Percentiles rank a stretch among this genome's conserved stretches.
These are phyloP conservation scores for Rosa chinensis DNA, from an alignment of 306 rosid genomes.

Conservation along the genomic window DNA sequence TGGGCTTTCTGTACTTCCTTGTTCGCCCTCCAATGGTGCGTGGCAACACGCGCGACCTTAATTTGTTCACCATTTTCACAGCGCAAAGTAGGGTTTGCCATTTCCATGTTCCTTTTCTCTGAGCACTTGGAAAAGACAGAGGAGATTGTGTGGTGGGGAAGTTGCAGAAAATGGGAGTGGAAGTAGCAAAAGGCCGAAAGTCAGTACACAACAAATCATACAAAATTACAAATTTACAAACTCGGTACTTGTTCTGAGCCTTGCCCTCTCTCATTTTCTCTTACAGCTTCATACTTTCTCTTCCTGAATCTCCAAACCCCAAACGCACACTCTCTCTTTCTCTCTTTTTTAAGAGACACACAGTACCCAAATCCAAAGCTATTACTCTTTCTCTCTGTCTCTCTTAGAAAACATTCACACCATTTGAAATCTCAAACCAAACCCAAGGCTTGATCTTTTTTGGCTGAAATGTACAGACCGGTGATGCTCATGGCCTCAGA, in stretches of 20 bases:
- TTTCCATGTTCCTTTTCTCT: neutral
- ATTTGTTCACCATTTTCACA: neutral
- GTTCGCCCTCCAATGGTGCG: neutral
- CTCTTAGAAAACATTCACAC: neutral
- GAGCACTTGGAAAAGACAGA: neutral
- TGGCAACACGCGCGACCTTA: neutral
- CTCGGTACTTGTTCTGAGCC: conserved; percentile 23
- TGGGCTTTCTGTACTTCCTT: neutral
- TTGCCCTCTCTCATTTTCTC: conserved; percentile 20
- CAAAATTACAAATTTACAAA: conserved; percentile 35
- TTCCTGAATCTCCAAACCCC: conserved; percentile 16
- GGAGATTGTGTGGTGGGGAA: neutral
- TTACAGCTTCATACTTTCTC: neutral
- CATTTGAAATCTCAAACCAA: neutral
- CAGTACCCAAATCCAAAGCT: neutral
- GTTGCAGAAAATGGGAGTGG: conserved; percentile 12
- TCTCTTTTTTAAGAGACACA: neutral
- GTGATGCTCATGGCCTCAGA: conserved; percentile 40
- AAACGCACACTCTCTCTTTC: neutral
- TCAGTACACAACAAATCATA: conserved; percentile 8
- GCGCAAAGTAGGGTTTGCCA: too few relatives aligned
- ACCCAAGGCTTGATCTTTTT: neutral
- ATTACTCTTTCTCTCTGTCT: neutral
- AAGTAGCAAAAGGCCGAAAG: neutral
- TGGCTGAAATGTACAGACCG: conserved; percentile 38